Conservation (phyloP, 73 alveolate genomes). For the Loxodes magnus region DNA sequence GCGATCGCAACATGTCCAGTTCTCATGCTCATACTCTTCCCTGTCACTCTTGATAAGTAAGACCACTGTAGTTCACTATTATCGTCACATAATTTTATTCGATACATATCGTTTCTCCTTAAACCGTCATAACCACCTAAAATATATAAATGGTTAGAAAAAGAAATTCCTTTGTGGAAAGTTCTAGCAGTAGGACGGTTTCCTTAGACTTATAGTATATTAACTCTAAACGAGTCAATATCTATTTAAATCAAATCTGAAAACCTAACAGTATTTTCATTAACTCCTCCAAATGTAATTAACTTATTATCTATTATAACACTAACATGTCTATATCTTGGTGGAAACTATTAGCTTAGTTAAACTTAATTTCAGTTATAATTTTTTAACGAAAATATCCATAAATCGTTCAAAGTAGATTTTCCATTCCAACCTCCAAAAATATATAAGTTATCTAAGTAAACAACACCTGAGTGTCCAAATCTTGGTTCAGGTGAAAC, state of each 20-base stretch:
- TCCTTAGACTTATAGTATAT: constrained; percentile 37
- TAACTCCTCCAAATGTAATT: constrained; percentile 63
- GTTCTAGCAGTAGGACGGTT: constrained; percentile 55
- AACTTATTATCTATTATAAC: constrained; percentile 27
- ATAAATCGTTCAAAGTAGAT: constrained; percentile 61
- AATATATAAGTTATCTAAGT: constrained; percentile 50
- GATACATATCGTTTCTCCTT: constrained; percentile 59
- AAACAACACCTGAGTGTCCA: constrained; percentile 80
- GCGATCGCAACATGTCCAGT: constrained; percentile 45
- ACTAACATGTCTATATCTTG: constrained; percentile 63
- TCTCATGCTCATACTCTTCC: constrained; percentile 39
- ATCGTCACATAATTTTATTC: constrained; percentile 29
- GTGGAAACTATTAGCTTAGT: constrained; percentile 21
- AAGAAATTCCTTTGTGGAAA: constrained; percentile 35
- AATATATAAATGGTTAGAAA: constrained; percentile 22
- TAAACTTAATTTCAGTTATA: constrained; percentile 43
- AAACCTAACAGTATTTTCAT: constrained; percentile 48
- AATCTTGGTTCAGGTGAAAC: constrained; percentile 50
- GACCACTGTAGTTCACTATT: no score
- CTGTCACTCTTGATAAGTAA: constrained; percentile 19
- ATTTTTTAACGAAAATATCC: constrained; percentile 44
- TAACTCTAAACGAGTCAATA: constrained; percentile 24
- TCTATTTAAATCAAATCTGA: constrained; percentile 36
- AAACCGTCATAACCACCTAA: constrained; percentile 71
- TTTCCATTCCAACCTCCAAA: constrained; percentile 96